phyloP scores from a whole-genome alignment of 345 rosid species.

The Eutrema japonicum region DNA sequence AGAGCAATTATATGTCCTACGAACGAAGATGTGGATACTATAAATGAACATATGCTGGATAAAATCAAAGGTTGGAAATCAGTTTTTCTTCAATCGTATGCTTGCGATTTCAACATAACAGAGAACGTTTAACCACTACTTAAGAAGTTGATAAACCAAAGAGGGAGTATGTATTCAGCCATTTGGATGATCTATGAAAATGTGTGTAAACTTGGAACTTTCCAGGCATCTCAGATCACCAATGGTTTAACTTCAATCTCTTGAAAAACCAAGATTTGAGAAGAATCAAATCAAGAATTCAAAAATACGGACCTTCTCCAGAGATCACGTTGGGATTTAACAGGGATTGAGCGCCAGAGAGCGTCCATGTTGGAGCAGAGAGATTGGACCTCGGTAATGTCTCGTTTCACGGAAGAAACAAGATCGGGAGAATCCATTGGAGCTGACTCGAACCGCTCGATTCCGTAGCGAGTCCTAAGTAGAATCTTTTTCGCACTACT shows the following conservation, averaged over 20 bases:
- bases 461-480: constrained; percentile 69
- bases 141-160: background rate
- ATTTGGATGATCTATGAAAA: background rate
- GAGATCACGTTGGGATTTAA: constrained; percentile 88
- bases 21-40: too few relatives aligned
- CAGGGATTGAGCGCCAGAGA: constrained; percentile 75
- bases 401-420: constrained; percentile 63
- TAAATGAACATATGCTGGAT: too few relatives aligned
- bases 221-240: background rate
- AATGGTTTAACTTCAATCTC: background rate
- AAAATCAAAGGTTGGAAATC: too few relatives aligned
- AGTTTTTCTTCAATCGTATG: constrained; percentile 53
- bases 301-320: constrained; percentile 66
- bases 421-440: constrained; percentile 73
- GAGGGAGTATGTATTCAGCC: background rate
- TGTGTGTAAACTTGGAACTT: background rate
- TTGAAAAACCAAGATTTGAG: background rate
- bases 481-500: constrained; percentile 63
- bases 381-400: constrained; percentile 70
- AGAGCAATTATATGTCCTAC: too few relatives aligned
- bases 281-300: background rate
- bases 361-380: constrained; percentile 79
- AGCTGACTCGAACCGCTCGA: constrained; percentile 67
- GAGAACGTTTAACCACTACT: background rate
- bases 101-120: constrained; percentile 8